phyloP scores from a whole-genome alignment of 75 land plant species.

The Gnetum montanum region DNA sequence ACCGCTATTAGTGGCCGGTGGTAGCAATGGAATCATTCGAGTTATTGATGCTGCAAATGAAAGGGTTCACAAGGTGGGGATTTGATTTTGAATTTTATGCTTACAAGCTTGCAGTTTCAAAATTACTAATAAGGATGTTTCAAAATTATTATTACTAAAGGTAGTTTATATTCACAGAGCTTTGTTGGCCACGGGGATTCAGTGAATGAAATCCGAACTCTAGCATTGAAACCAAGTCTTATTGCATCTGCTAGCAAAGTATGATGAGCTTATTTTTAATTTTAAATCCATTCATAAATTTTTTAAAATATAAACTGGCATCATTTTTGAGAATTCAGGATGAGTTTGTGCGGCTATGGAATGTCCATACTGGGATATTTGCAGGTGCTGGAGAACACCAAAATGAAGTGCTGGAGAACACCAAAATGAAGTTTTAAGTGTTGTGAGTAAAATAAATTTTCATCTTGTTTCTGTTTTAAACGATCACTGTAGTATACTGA shows the following conservation, averaged over 20 bases:
- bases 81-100: too few species aligned
- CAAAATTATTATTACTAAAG: too few species aligned
- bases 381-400: constrained; percentile 99
- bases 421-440: constrained; percentile 96
- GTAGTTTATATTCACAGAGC: constrained; percentile 38
- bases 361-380: constrained; percentile 88
- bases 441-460: constrained; percentile 57
- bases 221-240: constrained; percentile 74
- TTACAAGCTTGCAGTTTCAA: background rate
- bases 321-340: too few species aligned
- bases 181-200: constrained; percentile 98
- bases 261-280: too few species aligned
- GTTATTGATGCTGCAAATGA: constrained; percentile 71
- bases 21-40: constrained; percentile 90
- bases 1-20: constrained; percentile 72
- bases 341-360: constrained; percentile 91
- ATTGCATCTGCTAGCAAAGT: constrained; percentile 94
- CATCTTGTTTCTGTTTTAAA: too few species aligned
- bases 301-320: too few species aligned
- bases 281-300: too few species aligned
- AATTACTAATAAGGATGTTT: too few species aligned
- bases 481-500: too few species aligned
- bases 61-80: constrained; percentile 60
- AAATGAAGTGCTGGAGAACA: too few species aligned
- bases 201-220: constrained; percentile 92